Base-by-base conservation (phyloP, 352 stramenopile genomes). In the Phytophthora sp. region DNA sequence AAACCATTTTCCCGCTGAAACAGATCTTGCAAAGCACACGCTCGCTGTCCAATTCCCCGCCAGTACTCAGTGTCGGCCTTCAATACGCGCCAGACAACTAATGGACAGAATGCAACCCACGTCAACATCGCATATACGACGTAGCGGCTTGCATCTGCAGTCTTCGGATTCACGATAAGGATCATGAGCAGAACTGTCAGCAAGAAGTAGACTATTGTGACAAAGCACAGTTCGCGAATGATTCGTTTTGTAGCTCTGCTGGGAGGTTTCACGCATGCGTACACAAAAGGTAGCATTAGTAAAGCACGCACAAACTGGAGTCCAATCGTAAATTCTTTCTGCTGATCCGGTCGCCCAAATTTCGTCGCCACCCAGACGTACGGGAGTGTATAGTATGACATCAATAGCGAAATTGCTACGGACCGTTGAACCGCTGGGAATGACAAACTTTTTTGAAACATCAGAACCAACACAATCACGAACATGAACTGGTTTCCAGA, bases 371-470 rank as follows among this genome's bases (percentile, higher is more conserved):
- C 20, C 24, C 61, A 74, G 11, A 76, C 42, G 37, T 71, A 73
- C 42, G 59, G 23, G 1, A 77, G 39, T 6, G 45, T 62, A 54
- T 76, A 76, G 15, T 54, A 65, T 0, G 69, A 70, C 3, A 80
- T 18, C 4, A 71, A 5, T 1, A 84, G 0, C 7, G 74, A 55
- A 10, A 76, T 57, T 12, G 18, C 24, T 5, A 74, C 21, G 1
- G 49, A 56, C 12, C 75, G 77, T 3, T 62, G 28, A 4, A 87
- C 20, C 0, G 75, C 77, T n/a, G 71, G 63, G 1, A 54, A 9
- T 4, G 77, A 84, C 3, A 84, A 15, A 38, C 72, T 87, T 38
- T 87, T 87, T 43, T 84, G 56, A 23, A 74, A 66, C 55, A 84
- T 66, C 18, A 84, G 54, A 9, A 83, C 49, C 9, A 79, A 23